Conservation (phyloP, 2,329 filamentous ascomycete species). For the Biscogniauxia mediterranea region DNA sequence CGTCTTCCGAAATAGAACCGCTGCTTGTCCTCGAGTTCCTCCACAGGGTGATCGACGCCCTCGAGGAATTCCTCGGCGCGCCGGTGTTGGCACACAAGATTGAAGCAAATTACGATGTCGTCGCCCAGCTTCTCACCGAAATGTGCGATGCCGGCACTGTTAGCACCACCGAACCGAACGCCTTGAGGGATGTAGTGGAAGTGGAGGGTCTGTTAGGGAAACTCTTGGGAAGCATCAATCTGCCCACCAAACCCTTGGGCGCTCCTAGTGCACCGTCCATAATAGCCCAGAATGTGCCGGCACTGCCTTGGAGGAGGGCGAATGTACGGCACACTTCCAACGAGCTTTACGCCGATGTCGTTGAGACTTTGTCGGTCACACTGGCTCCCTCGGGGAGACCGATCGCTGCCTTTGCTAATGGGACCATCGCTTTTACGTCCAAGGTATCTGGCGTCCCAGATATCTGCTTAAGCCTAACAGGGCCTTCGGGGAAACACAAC, state of each 20-base stretch:
- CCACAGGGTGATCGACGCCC: constrained; percentile 84
- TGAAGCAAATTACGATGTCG: constrained; percentile 87
- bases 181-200: constrained; percentile 85
- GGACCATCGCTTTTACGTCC: constrained; percentile 89
- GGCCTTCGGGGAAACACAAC: constrained; percentile 76
- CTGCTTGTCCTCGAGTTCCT: constrained; percentile 91
- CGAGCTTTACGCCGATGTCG: constrained; percentile 92
- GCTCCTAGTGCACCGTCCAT: constrained; percentile 41
- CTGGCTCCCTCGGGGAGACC: constrained; percentile 87
- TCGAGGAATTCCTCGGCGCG: constrained; percentile 91
- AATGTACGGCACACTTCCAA: constrained; percentile 96
- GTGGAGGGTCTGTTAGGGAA: constrained; percentile 89
- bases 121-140: constrained; percentile 87
- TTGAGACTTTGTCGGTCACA: constrained; percentile 85
- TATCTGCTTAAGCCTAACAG: constrained; percentile 75
- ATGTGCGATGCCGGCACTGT: constrained; percentile 95
- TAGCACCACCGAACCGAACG: constrained; percentile 89
- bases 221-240: constrained; percentile 79
- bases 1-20: constrained; percentile 84
- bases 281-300: constrained; percentile 46
- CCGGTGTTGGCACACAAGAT: constrained; percentile 84
- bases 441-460: constrained; percentile 96
- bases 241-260: constrained; percentile 59
- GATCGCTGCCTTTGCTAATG: constrained; percentile 82
- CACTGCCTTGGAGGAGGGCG: constrained; percentile 81